phyloP scores from a whole-genome alignment of 495 filamentous ascomycete genomes.

The Penicillium canariense region DNA sequence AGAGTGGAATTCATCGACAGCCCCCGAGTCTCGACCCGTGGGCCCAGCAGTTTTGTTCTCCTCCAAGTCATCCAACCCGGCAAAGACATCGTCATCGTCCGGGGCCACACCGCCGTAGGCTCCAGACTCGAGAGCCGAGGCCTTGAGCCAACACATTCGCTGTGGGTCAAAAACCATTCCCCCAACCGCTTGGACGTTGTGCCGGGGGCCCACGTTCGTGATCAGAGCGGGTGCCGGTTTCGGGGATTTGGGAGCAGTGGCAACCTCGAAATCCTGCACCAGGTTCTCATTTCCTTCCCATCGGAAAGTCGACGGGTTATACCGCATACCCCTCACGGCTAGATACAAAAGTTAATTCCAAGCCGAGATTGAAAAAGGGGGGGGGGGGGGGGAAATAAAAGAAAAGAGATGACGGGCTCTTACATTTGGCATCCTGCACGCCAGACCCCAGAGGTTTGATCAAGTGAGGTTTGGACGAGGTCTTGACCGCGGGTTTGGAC shows the following conservation, averaged over 20 bases:
- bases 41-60: conserved; percentile 56
- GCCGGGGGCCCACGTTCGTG: conserved; percentile 70
- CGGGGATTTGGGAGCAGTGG: conserved; percentile 44
- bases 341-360: conserved; percentile 14
- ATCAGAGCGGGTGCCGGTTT: conserved; percentile 90
- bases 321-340: conserved; percentile 93
- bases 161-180: conserved; percentile 97
- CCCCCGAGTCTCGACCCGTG: conserved; percentile 27
- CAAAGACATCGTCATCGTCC: conserved; percentile 72
- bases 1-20: conserved; percentile 32
- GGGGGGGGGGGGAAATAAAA: conserved; percentile 8
- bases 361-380: conserved; percentile 7
- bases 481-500: conserved; percentile 47
- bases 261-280: conserved; percentile 67
- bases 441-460: conserved; percentile 67
- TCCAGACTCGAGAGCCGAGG: conserved; percentile 45
- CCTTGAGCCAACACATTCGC: conserved; percentile 92
- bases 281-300: conserved; percentile 97
- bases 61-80: conserved; percentile 66
- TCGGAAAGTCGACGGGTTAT: conserved; percentile 76
- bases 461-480: conserved; percentile 63
- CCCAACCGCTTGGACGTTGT: conserved; percentile 84
- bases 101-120: conserved; percentile 25
- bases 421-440: conserved; percentile 64
- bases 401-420: conserved; percentile 19